A percentile compares a stretch with the other conserved stretches of the same genome.
Evolutionary conservation across 805 yeast genomes (phyloP).

Genomic region (Ogataea paraovalis): DNA sequence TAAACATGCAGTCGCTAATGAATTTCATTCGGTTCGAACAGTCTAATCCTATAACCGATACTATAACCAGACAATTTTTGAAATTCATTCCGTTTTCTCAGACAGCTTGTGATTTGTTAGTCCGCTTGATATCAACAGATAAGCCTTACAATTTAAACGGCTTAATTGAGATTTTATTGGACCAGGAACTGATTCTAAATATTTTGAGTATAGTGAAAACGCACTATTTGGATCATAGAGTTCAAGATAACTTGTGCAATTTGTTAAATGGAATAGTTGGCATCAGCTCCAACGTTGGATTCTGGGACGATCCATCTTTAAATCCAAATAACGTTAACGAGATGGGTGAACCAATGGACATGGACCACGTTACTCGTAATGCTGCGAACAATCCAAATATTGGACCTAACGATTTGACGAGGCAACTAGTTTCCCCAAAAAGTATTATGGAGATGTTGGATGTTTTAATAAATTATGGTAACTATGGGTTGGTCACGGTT

Average conservation of each 20-base stretch:
- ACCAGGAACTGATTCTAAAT: conserved; percentile 65
- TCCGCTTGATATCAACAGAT: conserved; percentile 86
- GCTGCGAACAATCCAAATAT: conserved; percentile 62
- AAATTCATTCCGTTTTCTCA: conserved; percentile 77
- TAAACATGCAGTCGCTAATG: conserved; percentile 71
- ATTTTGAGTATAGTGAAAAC: conserved; percentile 61
- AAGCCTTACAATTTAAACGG: conserved; percentile 87
- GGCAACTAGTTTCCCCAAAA: conserved; percentile 76
- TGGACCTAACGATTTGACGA: conserved; percentile 92
- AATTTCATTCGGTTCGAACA: conserved; percentile 57
- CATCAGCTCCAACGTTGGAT: conserved; percentile 35
- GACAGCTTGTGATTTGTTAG: conserved; percentile 81
- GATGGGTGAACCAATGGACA: conserved; percentile 72
- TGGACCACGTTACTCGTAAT: conserved; percentile 13
- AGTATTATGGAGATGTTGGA: conserved; percentile 64
- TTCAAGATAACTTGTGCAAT: conserved; percentile 50
- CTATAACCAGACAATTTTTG: conserved; percentile 70
- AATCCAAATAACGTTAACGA: conserved; percentile 22
- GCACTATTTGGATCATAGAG: conserved; percentile 29
- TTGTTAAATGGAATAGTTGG: conserved; percentile 85
- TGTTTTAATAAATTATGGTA: conserved; percentile 74
- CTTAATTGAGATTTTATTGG: conserved; percentile 66
- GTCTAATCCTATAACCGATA: conserved; percentile 13
- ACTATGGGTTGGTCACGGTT: conserved; percentile 80
- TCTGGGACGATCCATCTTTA: conserved; percentile 24